A percentile compares a stretch with the other conserved stretches of the same genome.
Conservation (phyloP, 495 filamentous ascomycete genomes). For the Haplographium delicatum region DNA sequence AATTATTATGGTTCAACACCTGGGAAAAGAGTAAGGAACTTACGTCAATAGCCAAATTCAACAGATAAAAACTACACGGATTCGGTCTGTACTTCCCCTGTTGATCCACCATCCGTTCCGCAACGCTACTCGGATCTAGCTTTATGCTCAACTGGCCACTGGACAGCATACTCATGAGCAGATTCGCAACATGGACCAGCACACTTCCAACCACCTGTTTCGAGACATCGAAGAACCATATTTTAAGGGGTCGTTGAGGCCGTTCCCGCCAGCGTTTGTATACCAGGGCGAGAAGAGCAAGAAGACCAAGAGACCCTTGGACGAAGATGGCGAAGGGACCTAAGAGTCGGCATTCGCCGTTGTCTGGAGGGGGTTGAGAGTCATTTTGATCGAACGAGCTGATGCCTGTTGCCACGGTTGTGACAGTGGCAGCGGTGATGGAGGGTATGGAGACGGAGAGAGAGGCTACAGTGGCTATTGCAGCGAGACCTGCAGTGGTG, state of each 20-base stretch:
- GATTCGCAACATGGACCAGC: constrained; percentile 83
- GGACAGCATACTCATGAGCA: constrained; percentile 92
- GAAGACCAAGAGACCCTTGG: constrained; percentile 77
- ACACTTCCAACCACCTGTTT: constrained; percentile 96
- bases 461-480: constrained; percentile 9
- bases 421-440: constrained; percentile 23
- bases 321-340: constrained; percentile 85
- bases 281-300: constrained; percentile 81
- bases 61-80: constrained; percentile 90
- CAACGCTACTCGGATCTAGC: constrained; percentile 19
- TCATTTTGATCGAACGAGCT: constrained; percentile 6
- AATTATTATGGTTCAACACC: constrained; percentile 5
- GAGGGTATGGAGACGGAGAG: constrained; percentile 27
- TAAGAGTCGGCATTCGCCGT: constrained; percentile 69
- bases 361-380: constrained; percentile 3
- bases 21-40: constrained; percentile 35
- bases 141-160: constrained; percentile 60
- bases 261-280: constrained; percentile 90
- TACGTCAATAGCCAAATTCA: constrained; percentile 95
- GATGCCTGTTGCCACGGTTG: constrained; percentile 29
- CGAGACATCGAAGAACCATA: constrained; percentile 95
- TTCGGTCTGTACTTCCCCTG: constrained; percentile 69
- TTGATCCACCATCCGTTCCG: constrained; percentile 33
- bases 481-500: constrained; percentile 22
- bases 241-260: constrained; percentile 84